Evolutionary conservation across 805 yeast genomes (phyloP).

Genomic region (Candida incommunis): DNA sequence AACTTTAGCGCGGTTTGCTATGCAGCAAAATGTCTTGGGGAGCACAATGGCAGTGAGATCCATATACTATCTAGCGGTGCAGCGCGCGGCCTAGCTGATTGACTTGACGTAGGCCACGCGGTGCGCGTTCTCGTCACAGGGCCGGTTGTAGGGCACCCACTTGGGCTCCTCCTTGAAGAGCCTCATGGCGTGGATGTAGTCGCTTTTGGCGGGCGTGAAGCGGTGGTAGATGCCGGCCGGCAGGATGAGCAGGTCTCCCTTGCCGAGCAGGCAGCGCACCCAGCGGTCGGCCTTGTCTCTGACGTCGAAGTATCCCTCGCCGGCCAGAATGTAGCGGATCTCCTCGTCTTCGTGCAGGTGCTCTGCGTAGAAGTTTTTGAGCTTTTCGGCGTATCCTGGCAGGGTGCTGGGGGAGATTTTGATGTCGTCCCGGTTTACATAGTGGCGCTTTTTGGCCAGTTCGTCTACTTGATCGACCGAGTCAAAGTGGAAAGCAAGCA

Average conservation of each 20-base stretch:
- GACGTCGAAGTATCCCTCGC: slow-evolving; percentile 86
- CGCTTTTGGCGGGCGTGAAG: slow-evolving; percentile 55
- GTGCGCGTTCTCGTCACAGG: slow-evolving; percentile 34
- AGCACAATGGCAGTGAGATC: too few relatives aligned
- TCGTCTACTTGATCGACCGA: slow-evolving; percentile 40
- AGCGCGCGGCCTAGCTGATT: too few relatives aligned
- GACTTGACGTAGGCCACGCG: slow-evolving; percentile 33
- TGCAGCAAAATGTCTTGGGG: too few relatives aligned
- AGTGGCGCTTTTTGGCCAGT: slow-evolving; percentile 55
- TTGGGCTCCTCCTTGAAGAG: slow-evolving; percentile 90
- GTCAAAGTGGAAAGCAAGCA: slow-evolving; percentile 41
- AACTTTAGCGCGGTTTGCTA: too few relatives aligned
- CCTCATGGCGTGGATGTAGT: slow-evolving; percentile 63
- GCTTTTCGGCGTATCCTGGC: slow-evolving; percentile 48
- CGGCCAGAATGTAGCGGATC: slow-evolving; percentile 77
- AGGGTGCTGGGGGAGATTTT: slow-evolving; percentile 45
- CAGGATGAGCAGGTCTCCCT: slow-evolving; percentile 44
- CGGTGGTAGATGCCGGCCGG: slow-evolving; percentile 95
- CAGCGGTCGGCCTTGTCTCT: slow-evolving; percentile 50
- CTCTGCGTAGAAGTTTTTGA: slow-evolving; percentile 61
- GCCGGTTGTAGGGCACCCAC: slow-evolving; percentile 79
- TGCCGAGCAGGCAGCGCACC: slow-evolving; percentile 56
- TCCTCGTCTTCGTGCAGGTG: slow-evolving; percentile 97
- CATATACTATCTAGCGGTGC: too few relatives aligned
- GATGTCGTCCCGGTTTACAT: slow-evolving; percentile 69